Evolutionary conservation across 345 rosid genomes (phyloP).

Genomic region (Hevea brasiliensis): DNA sequence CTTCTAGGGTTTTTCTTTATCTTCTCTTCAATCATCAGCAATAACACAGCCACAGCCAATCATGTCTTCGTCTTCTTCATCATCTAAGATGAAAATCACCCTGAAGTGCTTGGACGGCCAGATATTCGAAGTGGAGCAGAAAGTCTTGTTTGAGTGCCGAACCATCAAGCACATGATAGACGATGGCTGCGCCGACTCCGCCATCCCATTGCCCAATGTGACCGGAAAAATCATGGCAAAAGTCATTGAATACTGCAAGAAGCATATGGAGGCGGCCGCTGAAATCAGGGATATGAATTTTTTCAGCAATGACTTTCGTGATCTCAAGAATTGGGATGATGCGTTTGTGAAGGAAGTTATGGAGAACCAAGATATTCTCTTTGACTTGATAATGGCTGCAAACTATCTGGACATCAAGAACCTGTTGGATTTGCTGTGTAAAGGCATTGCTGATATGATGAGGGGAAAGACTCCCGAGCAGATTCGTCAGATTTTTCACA

Average conservation of each 20-base stretch:
- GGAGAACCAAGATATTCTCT: background rate
- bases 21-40: no score
- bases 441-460: conserved; percentile 1
- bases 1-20: no score
- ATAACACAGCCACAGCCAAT: no score
- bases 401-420: background rate
- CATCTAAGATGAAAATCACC: background rate
- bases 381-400: conserved; percentile 1
- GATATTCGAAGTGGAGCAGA: background rate
- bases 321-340: background rate
- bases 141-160: background rate
- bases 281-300: background rate
- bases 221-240: background rate
- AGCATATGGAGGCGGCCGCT: background rate
- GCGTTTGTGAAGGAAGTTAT: background rate
- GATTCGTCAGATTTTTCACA: background rate
- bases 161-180: conserved; percentile 13
- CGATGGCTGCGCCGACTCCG: conserved; percentile 3
- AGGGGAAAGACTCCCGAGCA: conserved; percentile 3
- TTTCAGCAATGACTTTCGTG: background rate
- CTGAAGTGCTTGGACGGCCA: background rate
- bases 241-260: background rate
- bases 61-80: background rate
- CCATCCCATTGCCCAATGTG: conserved; percentile 4
- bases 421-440: conserved; percentile 3